Conservation (phyloP, 306 rosid species). For the Castanospermum australe region DNA sequence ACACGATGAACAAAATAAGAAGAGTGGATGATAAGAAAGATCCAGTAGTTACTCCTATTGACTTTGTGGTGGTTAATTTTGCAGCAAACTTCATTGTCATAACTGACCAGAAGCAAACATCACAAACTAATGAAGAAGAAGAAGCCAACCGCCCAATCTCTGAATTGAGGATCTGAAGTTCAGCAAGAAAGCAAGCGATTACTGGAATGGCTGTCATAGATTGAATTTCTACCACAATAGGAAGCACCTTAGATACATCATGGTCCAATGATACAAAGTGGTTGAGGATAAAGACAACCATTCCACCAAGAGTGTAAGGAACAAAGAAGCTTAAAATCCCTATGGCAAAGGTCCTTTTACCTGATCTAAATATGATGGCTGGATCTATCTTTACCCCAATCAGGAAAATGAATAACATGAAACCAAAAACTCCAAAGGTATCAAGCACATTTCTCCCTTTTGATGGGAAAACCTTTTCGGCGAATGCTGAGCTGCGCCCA, state of each 20-base stretch:
- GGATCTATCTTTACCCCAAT: slow-evolving; percentile 62
- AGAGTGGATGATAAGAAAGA: slow-evolving; percentile 21
- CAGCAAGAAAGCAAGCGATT: slow-evolving; percentile 48
- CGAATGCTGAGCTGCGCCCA: slow-evolving; percentile 42
- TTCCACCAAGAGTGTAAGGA: slow-evolving; percentile 41
- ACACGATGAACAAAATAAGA: slow-evolving; percentile 38
- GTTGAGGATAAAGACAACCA: not conserved
- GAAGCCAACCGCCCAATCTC: slow-evolving; percentile 64
- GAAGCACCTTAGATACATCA: slow-evolving; percentile 32
- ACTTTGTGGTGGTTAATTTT: slow-evolving; percentile 28
- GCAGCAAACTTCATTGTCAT: slow-evolving; percentile 20
- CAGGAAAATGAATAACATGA: slow-evolving; percentile 51
- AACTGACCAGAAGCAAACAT: slow-evolving; percentile 29
- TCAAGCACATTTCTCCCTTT: slow-evolving; percentile 49
- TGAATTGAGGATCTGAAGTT: slow-evolving; percentile 57
- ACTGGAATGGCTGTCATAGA: slow-evolving; percentile 54
- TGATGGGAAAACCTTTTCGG: slow-evolving; percentile 46
- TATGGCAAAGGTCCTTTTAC: slow-evolving; percentile 38
- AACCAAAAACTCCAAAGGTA: slow-evolving; percentile 51
- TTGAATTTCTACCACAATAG: slow-evolving; percentile 32
- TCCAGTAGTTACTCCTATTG: slow-evolving; percentile 33
- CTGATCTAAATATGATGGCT: slow-evolving; percentile 33
- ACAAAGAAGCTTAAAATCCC: slow-evolving; percentile 45
- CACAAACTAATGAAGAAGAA: slow-evolving; percentile 55
- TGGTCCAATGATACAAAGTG: slow-evolving; percentile 34